Evolutionary conservation across 1,139 yeast species (phyloP).

Genomic region (Arxiozyma heterogenica): DNA sequence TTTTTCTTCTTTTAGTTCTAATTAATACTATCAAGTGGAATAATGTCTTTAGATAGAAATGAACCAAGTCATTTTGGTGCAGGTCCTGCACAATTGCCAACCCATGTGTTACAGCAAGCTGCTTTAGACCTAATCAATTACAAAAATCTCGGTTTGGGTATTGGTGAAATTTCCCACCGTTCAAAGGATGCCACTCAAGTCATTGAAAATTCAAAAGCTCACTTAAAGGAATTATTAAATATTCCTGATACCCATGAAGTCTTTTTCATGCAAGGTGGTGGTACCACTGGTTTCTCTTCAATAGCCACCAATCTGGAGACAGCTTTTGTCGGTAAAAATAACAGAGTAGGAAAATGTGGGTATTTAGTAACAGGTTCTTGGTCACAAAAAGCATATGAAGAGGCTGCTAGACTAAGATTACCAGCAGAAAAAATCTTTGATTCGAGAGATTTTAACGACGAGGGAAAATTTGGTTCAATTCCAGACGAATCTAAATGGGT

Average conservation of each 20-base stretch:
- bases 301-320: constrained; percentile 78
- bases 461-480: constrained; percentile 55
- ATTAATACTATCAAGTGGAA: background rate
- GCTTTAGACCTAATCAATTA: constrained; percentile 72
- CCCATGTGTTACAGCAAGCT: constrained; percentile 75
- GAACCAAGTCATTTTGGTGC: constrained; percentile 90
- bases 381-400: constrained; percentile 83
- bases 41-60: constrained; percentile 44
- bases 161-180: constrained; percentile 94
- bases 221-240: constrained; percentile 50
- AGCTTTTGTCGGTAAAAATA: constrained; percentile 53
- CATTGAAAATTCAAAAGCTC: constrained; percentile 65
- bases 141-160: constrained; percentile 63
- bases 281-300: constrained; percentile 89
- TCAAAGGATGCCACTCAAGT: constrained; percentile 72
- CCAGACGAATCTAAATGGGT: constrained; percentile 63
- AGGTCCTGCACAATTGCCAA: constrained; percentile 90
- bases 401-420: constrained; percentile 75
- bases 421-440: constrained; percentile 64
- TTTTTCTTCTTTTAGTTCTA: too few relatives aligned
- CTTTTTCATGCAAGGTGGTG: constrained; percentile 94
- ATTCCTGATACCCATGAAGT: constrained; percentile 92
- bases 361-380: constrained; percentile 88
- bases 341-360: constrained; percentile 70
- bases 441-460: constrained; percentile 40